phyloP scores from a whole-genome alignment of 2,329 filamentous ascomycete species.

The Colletotrichum horii region DNA sequence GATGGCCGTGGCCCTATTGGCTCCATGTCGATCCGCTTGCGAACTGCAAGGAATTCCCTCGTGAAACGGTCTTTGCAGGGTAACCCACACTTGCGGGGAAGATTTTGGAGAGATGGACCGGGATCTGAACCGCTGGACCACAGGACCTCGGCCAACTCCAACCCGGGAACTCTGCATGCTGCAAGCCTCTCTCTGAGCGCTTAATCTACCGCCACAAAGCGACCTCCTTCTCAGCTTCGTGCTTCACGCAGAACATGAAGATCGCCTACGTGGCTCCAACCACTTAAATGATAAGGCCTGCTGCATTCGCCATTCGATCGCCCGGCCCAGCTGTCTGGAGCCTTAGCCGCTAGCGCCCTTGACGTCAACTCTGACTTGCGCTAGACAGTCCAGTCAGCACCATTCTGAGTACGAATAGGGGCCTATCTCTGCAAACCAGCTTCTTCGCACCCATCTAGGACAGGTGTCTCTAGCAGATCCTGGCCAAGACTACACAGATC shows the following conservation, averaged over 20 bases:
- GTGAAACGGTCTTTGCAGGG: constrained; percentile 10
- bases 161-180: background rate
- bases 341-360: constrained; percentile 2
- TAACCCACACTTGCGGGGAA: background rate
- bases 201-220: constrained; percentile 5
- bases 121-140: background rate
- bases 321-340: background rate
- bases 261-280: constrained; percentile 22
- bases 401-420: background rate
- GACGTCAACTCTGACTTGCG: background rate
- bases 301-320: constrained; percentile 4
- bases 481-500: background rate
- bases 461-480: background rate
- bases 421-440: background rate
- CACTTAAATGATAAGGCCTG: background rate
- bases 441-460: background rate
- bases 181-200: background rate
- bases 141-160: background rate
- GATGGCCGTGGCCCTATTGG: background rate
- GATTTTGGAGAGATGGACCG: background rate
- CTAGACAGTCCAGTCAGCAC: background rate
- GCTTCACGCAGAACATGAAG: background rate
- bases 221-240: background rate
- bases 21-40: background rate
- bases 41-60: background rate